A percentile compares a stretch with the other conserved stretches of the same genome.
Evolutionary conservation across 139 green algal species (phyloP).

Genomic region (Chlamydomonas asymmetrica): DNA sequence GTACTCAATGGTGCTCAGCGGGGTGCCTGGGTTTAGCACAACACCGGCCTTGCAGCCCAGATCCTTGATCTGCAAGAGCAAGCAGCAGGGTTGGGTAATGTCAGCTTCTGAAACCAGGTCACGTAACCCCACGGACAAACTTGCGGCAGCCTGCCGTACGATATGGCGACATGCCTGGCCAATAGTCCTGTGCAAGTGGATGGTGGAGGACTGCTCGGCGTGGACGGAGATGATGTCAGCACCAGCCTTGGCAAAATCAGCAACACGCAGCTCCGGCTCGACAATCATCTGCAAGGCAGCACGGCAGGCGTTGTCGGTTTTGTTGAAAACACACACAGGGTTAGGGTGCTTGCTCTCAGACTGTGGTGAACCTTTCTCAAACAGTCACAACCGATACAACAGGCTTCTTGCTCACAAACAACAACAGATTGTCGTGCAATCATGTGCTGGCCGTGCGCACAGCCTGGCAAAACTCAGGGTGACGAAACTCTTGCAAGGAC

Average conservation of each 20-base stretch:
- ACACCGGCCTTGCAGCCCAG: conserved; percentile 94
- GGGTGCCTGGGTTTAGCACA: conserved; percentile 97
- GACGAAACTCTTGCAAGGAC: too few species aligned
- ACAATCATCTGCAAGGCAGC: conserved; percentile 95
- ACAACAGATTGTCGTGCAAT: too few species aligned
- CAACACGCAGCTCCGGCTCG: conserved; percentile 94
- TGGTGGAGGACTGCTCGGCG: conserved; percentile 86
- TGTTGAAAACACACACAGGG: too few species aligned
- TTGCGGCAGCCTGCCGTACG: background rate
- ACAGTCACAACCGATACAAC: too few species aligned
- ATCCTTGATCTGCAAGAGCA: conserved; percentile 91
- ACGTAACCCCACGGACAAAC: too few species aligned
- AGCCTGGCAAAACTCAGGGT: too few species aligned
- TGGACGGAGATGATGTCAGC: conserved; percentile 99
- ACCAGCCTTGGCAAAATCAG: conserved; percentile 96
- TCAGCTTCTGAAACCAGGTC: background rate
- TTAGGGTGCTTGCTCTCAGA: too few species aligned
- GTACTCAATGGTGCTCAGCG: conserved; percentile 85
- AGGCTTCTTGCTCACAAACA: background rate
- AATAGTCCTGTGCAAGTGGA: conserved; percentile 93
- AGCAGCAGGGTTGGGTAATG: background rate
- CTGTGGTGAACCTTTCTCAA: too few species aligned
- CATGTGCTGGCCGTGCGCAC: too few species aligned
- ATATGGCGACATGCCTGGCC: conserved; percentile 68
- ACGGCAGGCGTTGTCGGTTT: too few species aligned